Percentiles rank a stretch among this genome's conserved stretches.
phyloP scores from a whole-genome alignment of 225 moss, liverwort and hornwort species.

The Sphagnum tenellum region DNA sequence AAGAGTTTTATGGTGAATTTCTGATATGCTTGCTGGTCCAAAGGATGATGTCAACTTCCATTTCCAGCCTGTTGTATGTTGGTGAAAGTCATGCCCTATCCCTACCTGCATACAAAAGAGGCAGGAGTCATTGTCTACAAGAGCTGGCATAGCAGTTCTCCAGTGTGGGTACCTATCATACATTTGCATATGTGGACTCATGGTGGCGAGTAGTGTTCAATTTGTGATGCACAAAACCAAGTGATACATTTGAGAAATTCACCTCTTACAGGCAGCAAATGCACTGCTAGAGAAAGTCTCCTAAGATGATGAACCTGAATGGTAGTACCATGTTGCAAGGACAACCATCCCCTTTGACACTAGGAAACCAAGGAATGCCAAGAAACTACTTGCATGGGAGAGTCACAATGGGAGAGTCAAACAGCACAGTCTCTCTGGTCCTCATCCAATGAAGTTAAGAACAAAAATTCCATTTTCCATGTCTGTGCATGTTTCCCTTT shows the following conservation, averaged over 20 bases:
- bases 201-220: not conserved
- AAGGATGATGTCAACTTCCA: conserved; percentile 93
- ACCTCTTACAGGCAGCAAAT: not conserved
- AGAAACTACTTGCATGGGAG: too few species aligned
- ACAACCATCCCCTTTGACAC: too few species aligned
- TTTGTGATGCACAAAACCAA: not conserved
- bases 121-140: too few species aligned
- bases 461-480: not conserved
- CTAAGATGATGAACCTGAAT: too few species aligned
- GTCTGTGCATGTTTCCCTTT: not conserved
- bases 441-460: not conserved
- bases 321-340: too few species aligned
- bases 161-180: not conserved
- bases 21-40: conserved; percentile 56
- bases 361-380: not conserved
- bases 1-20: conserved; percentile 61
- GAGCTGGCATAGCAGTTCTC: too few species aligned
- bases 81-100: conserved; percentile 81
- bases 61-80: conserved; percentile 84
- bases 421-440: too few species aligned
- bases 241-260: not conserved
- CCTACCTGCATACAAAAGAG: conserved; percentile 48
- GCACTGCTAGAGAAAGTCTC: not conserved
- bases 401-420: too few species aligned
- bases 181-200: not conserved